Percentiles rank a stretch among this genome's conserved stretches.
Conservation (phyloP, 805 yeast species). For the Sugiyamaella floridensis region DNA sequence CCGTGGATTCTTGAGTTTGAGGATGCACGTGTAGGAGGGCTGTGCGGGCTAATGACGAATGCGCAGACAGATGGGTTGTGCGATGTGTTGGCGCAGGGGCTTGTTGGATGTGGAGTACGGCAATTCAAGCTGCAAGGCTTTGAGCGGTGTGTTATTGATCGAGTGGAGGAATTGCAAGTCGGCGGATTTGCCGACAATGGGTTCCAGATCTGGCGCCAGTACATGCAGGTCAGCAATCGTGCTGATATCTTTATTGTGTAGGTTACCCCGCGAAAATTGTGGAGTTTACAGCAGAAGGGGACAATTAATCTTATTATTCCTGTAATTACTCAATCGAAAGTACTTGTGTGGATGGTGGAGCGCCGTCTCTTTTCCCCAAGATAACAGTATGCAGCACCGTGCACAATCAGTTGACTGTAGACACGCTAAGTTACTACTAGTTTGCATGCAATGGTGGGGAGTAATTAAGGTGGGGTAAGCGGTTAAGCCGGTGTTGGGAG, state of each 20-base stretch:
- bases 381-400: too few species aligned
- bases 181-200: constrained; percentile 21
- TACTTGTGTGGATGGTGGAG: too few species aligned
- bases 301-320: too few species aligned
- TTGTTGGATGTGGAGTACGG: constrained; percentile 50
- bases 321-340: too few species aligned
- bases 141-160: constrained; percentile 26
- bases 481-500: too few species aligned
- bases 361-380: too few species aligned
- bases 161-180: constrained; percentile 19
- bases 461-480: too few species aligned
- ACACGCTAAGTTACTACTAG: too few species aligned
- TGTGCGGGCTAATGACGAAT: constrained; percentile 48
- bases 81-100: constrained; percentile 49
- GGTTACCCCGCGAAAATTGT: too few species aligned
- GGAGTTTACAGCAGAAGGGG: too few species aligned
- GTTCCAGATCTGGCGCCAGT: constrained; percentile 23
- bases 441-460: too few species aligned
- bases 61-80: constrained; percentile 43
- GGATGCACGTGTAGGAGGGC: constrained; percentile 39
- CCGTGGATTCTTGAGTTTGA: constrained; percentile 45
- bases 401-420: too few species aligned
- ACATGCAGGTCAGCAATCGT: constrained; percentile 13
- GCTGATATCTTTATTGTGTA: constrained; percentile 5
- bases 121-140: constrained; percentile 35